Conservation (phyloP, 208 protist genomes). For the Trypanosoma grayi region DNA sequence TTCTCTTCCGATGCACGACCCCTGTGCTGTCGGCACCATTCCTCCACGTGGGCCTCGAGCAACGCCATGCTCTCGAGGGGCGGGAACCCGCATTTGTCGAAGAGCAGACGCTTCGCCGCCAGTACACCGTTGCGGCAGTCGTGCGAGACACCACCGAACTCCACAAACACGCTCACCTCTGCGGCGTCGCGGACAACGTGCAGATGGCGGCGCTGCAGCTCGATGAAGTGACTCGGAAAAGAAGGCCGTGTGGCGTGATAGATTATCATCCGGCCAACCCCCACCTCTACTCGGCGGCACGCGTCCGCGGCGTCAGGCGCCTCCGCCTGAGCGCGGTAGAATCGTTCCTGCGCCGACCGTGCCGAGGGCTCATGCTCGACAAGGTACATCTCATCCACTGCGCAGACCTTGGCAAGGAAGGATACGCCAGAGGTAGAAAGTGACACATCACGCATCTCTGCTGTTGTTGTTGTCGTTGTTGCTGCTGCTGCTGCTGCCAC, state of each 20-base stretch:
- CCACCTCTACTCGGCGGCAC: conserved; percentile 27
- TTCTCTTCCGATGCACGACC: conserved; percentile 6
- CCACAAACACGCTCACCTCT: conserved; percentile 14
- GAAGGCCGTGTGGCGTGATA: conserved; percentile 32
- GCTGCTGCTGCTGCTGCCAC: neutral
- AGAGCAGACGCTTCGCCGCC: conserved; percentile 7
- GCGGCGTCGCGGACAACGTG: conserved; percentile 18
- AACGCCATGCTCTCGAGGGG: conserved; percentile 7
- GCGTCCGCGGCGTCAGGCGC: neutral
- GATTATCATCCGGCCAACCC: conserved; percentile 28
- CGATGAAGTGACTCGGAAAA: conserved; percentile 34
- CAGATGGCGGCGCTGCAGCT: conserved; percentile 30
- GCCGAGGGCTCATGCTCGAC: conserved; percentile 6
- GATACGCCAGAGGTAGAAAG: neutral
- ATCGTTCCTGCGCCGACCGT: conserved; percentile 7
- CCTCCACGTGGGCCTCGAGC: conserved; percentile 11
- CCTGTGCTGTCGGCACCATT: conserved; percentile 12
- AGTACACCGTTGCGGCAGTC: conserved; percentile 11
- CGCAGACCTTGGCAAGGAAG: conserved; percentile 12
- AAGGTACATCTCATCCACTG: conserved; percentile 13
- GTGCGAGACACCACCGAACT: conserved; percentile 16
- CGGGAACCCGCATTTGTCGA: conserved; percentile 9
- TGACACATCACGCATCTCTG: neutral
- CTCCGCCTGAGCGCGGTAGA: conserved; percentile 6
- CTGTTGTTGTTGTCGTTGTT: neutral